Evolutionary conservation across 2,329 filamentous ascomycete genomes (phyloP).

Genomic region (Sordariomycetes sp.): DNA sequence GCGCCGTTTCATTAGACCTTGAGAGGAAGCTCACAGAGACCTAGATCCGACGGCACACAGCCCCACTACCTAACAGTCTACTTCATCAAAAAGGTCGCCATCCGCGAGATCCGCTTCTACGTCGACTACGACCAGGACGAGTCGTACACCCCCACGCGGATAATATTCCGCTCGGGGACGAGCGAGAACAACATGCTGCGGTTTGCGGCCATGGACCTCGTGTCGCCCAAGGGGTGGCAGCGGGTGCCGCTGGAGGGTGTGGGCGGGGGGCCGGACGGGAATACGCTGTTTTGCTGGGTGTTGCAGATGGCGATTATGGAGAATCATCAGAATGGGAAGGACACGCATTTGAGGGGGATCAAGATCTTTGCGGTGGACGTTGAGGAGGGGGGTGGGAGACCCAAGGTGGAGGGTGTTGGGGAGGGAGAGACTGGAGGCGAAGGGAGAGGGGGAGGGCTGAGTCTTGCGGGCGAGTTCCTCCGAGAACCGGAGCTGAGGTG

Average conservation of each 20-base stretch:
- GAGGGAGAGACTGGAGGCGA: background rate
- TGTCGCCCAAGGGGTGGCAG: constrained; percentile 78
- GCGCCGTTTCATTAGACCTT: too few relatives aligned
- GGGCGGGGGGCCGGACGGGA: constrained; percentile 49
- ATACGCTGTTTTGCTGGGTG: constrained; percentile 75
- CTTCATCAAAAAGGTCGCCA: constrained; percentile 71
- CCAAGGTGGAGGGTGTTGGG: background rate
- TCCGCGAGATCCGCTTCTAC: constrained; percentile 66
- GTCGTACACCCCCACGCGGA: constrained; percentile 90
- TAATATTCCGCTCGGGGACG: constrained; percentile 78
- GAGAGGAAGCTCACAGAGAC: background rate
- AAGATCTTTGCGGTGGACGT: constrained; percentile 62
- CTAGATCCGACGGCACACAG: constrained; percentile 68
- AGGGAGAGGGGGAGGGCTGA: constrained; percentile 4
- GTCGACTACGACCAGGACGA: constrained; percentile 90
- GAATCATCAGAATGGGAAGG: constrained; percentile 98
- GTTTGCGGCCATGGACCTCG: constrained; percentile 69
- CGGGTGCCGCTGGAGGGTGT: constrained; percentile 53
- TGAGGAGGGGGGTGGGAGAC: constrained; percentile 20
- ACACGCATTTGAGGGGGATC: constrained; percentile 89
- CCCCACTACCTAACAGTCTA: constrained; percentile 74
- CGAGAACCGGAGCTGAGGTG: constrained; percentile 26
- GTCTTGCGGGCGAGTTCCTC: constrained; percentile 24
- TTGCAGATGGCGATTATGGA: constrained; percentile 84
- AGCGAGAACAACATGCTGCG: constrained; percentile 85